These are phyloP conservation scores for Aspergillus taichungensis DNA, from an alignment of 495 filamentous ascomycete species.

Conservation along the genomic window DNA sequence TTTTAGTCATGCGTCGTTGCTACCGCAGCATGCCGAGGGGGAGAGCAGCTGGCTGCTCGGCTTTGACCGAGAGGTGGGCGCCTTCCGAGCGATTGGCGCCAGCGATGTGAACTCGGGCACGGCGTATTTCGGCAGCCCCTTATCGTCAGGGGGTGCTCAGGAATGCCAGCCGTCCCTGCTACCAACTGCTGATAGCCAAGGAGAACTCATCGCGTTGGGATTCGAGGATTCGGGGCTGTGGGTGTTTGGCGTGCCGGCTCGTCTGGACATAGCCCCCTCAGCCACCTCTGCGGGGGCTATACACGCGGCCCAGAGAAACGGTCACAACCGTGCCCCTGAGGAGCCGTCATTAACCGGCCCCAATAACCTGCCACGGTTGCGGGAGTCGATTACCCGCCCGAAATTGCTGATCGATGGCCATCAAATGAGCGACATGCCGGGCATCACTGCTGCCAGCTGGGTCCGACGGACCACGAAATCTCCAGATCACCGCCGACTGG, in stretches of 20 bases:
- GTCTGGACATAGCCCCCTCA: slow-evolving; percentile 47
- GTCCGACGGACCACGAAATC: slow-evolving; percentile 16
- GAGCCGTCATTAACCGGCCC: slow-evolving; percentile 3
- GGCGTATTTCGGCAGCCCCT: slow-evolving; percentile 73
- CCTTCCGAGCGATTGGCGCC: slow-evolving; percentile 66
- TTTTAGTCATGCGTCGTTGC: slow-evolving; percentile 66
- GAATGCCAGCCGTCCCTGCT: slow-evolving; percentile 54
- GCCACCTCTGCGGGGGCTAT: slow-evolving; percentile 7
- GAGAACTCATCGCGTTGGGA: slow-evolving; percentile 68
- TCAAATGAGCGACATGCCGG: slow-evolving; percentile 31
- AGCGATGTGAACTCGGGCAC: slow-evolving; percentile 68
- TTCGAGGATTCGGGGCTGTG: slow-evolving; percentile 66
- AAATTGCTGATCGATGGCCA: slow-evolving; percentile 31
- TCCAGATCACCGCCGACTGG: slow-evolving; percentile 38
- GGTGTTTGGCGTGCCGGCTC: slow-evolving; percentile 72
- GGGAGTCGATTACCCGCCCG: slow-evolving; percentile 25
- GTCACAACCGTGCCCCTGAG: slow-evolving; percentile 2
- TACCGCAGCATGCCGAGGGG: slow-evolving; percentile 59
- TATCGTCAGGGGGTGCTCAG: slow-evolving; percentile 21
- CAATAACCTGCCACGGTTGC: slow-evolving; percentile 24
- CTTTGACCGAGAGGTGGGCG: slow-evolving; percentile 67
- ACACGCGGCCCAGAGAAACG: slow-evolving; percentile 3
- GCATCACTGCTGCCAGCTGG: slow-evolving; percentile 36
- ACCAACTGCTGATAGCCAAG: slow-evolving; percentile 56
- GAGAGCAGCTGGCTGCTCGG: slow-evolving; percentile 74